A percentile compares a stretch with the other conserved stretches of the same genome.
These are phyloP conservation scores for Alectoria sarmentosa DNA, from an alignment of 495 filamentous ascomycete genomes.

Conservation along the genomic window DNA sequence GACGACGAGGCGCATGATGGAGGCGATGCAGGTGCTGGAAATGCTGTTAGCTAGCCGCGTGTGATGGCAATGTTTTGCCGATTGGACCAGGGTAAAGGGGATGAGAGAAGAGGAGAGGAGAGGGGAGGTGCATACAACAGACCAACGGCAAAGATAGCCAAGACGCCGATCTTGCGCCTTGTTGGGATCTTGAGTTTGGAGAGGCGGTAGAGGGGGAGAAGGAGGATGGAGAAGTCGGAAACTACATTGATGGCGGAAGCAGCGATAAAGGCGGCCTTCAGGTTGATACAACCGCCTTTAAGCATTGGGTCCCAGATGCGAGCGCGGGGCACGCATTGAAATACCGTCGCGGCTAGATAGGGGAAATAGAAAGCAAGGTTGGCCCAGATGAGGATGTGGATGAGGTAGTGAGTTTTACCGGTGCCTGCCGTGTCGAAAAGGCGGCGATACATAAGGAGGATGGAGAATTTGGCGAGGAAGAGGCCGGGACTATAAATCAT, in stretches of 20 bases:
- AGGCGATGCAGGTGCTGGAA: background rate
- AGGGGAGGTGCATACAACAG: constrained; percentile 21
- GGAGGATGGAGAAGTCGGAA: constrained; percentile 30
- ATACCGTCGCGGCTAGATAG: background rate
- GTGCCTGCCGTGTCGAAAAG: constrained; percentile 11
- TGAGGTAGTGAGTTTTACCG: constrained; percentile 4
- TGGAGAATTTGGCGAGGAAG: constrained; percentile 17
- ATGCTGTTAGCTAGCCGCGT: background rate
- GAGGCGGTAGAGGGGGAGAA: constrained; percentile 29
- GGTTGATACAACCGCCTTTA: constrained; percentile 28
- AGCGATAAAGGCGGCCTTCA: constrained; percentile 23
- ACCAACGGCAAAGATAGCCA: constrained; percentile 31
- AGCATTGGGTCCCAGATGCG: constrained; percentile 16
- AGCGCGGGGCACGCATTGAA: constrained; percentile 17
- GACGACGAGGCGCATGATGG: constrained; percentile 12
- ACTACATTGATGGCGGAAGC: constrained; percentile 29
- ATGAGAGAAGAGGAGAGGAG: background rate
- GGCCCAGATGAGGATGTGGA: constrained; percentile 15
- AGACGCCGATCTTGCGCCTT: constrained; percentile 31
- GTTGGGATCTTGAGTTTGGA: constrained; percentile 28
- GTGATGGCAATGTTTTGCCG: background rate
- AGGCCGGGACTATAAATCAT: constrained; percentile 13
- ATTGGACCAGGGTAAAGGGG: background rate
- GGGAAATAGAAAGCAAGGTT: constrained; percentile 12
- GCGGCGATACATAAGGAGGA: constrained; percentile 18